Base-by-base conservation (phyloP, 2,329 filamentous ascomycete genomes). In the Neonectria magnoliae region DNA sequence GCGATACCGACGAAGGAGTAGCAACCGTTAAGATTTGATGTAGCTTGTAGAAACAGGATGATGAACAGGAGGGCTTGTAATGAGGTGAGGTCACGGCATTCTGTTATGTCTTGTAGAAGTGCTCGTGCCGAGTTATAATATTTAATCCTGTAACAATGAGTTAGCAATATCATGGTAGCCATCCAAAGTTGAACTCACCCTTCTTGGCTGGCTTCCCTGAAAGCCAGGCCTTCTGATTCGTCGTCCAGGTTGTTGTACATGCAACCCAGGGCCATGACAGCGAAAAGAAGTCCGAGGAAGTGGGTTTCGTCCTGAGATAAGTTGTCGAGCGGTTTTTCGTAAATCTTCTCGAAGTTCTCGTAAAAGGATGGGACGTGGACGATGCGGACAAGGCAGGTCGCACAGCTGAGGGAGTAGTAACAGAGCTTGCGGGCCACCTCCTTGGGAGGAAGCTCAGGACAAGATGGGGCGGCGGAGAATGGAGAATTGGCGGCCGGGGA, bases 341-440 rank as follows among this genome's bases (percentile, higher is more conserved):
- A 98, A 42, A 98, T 85, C 59, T 86, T 86, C 69, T 97, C 90
- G 67, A 97, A 86, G 72, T 88, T 89, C 63, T 87, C 85, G 79
- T 91, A 93, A 76, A 97, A 98, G 0, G 88, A 88, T 0, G 94
- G 94, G 54, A 92, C 84, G 74, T 98, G 94, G 5, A 97, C 87
- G 60, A 95, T 90, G 41, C 92, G 88, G 22, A 88, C 78, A 1
- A 90, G 78, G 64, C 85, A 87, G 2, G 86, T 89, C 9, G 85
- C 87, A 64, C 84, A 87, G 69, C 84, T 84, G 14, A 90, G 76
- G 0, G 86, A 83, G 68, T 86, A 86, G 64, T 86, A 83, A 72
- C 85, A 88, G 18, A 89, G 77, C 48, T 79, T 81, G 48, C 79
- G 81, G 2, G 87, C 87, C 29, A 83, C 79, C 27, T 88, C 84